These are phyloP conservation scores for Clitopilus hobsonii DNA, from an alignment of 768 basidiomycete species.

Conservation along the genomic window DNA sequence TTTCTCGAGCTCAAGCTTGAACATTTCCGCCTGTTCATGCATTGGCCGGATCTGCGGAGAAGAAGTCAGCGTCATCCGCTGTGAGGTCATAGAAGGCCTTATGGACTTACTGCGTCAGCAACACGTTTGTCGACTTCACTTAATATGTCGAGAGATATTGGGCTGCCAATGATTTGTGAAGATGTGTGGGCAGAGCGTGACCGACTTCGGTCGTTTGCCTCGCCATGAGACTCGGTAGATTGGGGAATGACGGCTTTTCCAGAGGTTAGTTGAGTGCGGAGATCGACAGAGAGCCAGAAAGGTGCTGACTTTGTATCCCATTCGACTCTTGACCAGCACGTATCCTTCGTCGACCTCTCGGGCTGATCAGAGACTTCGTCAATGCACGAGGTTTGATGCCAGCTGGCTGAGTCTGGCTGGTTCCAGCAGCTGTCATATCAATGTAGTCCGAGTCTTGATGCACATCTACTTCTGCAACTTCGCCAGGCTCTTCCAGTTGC, in stretches of 20 bases:
- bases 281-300: not conserved
- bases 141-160: not conserved
- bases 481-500: slow-evolving; percentile 16
- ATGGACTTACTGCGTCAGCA: slow-evolving; percentile 30
- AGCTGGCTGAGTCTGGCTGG: not conserved
- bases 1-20: slow-evolving; percentile 40
- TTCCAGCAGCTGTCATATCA: not conserved
- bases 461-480: not conserved
- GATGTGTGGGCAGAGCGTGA: too few species aligned
- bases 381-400: slow-evolving; percentile 62
- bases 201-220: too few species aligned
- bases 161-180: not conserved
- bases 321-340: slow-evolving; percentile 43
- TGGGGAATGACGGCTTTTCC: too few species aligned
- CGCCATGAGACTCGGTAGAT: too few species aligned
- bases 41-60: slow-evolving; percentile 42
- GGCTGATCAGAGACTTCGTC: slow-evolving; percentile 53
- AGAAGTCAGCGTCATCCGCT: not conserved
- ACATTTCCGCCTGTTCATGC: slow-evolving; percentile 41
- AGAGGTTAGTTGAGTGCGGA: too few species aligned
- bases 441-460: not conserved
- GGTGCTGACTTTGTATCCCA: slow-evolving; percentile 49
- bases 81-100: not conserved
- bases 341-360: slow-evolving; percentile 46
- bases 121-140: slow-evolving; percentile 21